Evolutionary conservation across 1,284 basidiomycete species (phyloP), one percentile per base, ranked within the genome.

Genomic region (Boletus albobrunnescens): DNA sequence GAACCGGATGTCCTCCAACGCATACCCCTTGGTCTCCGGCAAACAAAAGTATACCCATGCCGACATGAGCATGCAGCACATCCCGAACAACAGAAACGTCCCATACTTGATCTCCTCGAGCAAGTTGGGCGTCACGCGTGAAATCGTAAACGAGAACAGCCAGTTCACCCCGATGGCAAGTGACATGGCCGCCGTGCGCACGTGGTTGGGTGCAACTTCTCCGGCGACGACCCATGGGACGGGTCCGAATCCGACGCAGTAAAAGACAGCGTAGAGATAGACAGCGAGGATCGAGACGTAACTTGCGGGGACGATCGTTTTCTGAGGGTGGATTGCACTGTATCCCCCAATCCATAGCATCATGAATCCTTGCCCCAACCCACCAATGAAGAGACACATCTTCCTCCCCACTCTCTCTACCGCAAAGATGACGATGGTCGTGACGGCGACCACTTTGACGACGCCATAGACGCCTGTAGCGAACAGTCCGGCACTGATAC

Each of bases 401-500:
- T 75, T 78, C 44, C 74, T 68, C 9, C 76, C 75, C 38, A 73
- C 43, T 19, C 63, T 50, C 51, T 78, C 75, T 7, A 76, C 69
- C 19, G 71, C 75, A 44, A 76, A 68, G 9, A 64, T 50, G 16
- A 78, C 65, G 5, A 71, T 65, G 20, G 68, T 52, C 11, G 59
- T 60, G 28, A 76, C 72, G 13, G 71, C 52, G 26, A 77, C 50
- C 24, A 78, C 73, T 64, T 81, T 82, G 53, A 82, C 78, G 42
- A 80, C 69, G 48, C 79, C 79, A 55, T 82, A 82, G 39, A 83
- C 70, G 44, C 80, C 80, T 0, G 80, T 82, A 3, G 82, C 79
- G 49, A 83, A 74, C 10, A 84, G 68, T 22, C 68, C 71, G 3
- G 75, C 71, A 14, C 65, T 72, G 24, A 71, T 71, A 2, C 80